Base-by-base conservation (phyloP, 2,329 filamentous ascomycete species). In the Sporothrix brunneoviolacea region DNA sequence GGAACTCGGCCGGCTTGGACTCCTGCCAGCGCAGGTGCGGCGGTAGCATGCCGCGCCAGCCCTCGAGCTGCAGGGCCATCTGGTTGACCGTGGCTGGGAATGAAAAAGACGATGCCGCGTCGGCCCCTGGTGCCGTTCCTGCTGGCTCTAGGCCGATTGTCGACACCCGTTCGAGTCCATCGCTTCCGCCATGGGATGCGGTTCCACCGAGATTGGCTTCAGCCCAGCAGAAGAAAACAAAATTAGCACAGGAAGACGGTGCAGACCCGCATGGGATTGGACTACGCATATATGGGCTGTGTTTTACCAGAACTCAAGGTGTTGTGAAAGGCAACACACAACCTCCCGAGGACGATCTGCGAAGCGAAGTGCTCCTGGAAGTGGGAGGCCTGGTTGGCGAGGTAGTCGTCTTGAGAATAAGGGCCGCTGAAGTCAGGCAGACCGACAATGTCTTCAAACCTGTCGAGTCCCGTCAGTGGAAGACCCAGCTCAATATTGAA, bases 361-460 rank as follows among this genome's bases (percentile, higher is more conserved):
- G 79, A 80, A 3, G 76, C 71, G 60, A 80, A 82, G 57, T 83
- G 72, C 52, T 79, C 74, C 54, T 79, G 73, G 51, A 76, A 79
- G 53, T 79, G 72, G 2, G 75, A 74, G 9, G 68, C 62, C 54
- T 78, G 72, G 54, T 77, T 74, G 18, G 65, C 68, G 12, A 70
- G 58, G 51, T 72, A 68, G 55, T 77, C 73, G 15, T 71, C 69
- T 32, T 72, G 68, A n/a, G 67, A 70, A 24, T 72, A 71, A 2
- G 69, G 65, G 3, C 67, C 68, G 46, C 69, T 71, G 56, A 80
- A 80, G 51, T 71, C 71, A 4, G 79, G 79, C 22, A 82, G 65
- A 13, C 76, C 73, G 4, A 83, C 71, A n/a, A 69, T 56, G 22
- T 73, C 68, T 52, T 81, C 76, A 44, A 79, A 60, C 45, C 68